Base-by-base conservation (phyloP, 257 asterid species). In the Solanum ossicruentum region DNA sequence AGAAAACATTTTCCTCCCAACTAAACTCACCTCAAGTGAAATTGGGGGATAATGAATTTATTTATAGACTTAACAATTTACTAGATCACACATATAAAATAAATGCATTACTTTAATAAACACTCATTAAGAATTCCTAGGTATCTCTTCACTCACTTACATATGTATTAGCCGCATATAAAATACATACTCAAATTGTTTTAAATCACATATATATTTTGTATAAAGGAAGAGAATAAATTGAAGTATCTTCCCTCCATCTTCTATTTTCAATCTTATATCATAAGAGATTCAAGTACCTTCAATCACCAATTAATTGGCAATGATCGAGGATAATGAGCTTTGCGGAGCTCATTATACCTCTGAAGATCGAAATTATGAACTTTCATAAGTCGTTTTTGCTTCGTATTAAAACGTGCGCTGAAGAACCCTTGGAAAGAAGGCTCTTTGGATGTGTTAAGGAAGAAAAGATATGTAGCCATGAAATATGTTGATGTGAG, bases 361-460 rank as follows among this genome's bases (percentile, higher is more conserved):
- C 92, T 91, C 4, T 45, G 89, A 15, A 86, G 10, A 55, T 92
- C 91, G 11, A 93, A 93, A 20, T 90, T 89, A 3, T 77, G 92
- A 54, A 45, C 83, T 90, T 88, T 89, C 61, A 93, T 87, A 52
- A 93, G 92, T 82, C 88, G 91, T 86, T 91, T 93, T 89, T 90
- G 93, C 89, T 93, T 90, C 0, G 93, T 81, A 7, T 71, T 83
- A 83, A 90, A 90, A 13, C 93, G 92, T 85, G 92, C 86, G 84
- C 88, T 85, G 13, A 91, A 92, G 10, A 93, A 87, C 45, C 92
- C 96, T 73, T 93, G 92, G 77, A 92, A 92, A 67, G 90, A 84
- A 0, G 94, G 95, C 83, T 93, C 97, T 43, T 91, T 88, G 0
- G 93, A 89, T 3, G 95, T 93, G 84, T 87, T 80, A 80, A 93